Percentiles rank a stretch among this genome's conserved stretches.
These are phyloP conservation scores for Penicillium sp. DNA, from an alignment of 2,329 filamentous ascomycete genomes.

Conservation along the genomic window DNA sequence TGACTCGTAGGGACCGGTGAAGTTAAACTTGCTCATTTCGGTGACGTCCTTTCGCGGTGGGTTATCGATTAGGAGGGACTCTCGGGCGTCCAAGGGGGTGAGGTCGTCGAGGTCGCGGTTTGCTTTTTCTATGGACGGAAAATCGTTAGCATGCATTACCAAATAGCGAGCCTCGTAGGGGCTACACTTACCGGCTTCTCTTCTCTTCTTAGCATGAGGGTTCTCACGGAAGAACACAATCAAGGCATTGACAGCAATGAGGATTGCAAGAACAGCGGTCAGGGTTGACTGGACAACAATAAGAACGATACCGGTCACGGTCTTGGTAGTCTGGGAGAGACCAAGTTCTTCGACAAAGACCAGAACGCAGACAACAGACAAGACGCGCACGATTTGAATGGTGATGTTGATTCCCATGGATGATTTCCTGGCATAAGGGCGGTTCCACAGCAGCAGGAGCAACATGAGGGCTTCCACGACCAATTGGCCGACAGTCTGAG, in stretches of 20 bases:
- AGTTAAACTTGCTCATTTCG: slow-evolving; percentile 44
- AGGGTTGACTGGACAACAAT: slow-evolving; percentile 86
- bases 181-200: slow-evolving; percentile 74
- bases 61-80: slow-evolving; percentile 65
- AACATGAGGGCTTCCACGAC: slow-evolving; percentile 79
- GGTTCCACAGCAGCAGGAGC: slow-evolving; percentile 72
- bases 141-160: slow-evolving; percentile 9
- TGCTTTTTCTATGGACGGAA: slow-evolving; percentile 61
- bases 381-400: slow-evolving; percentile 82
- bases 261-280: slow-evolving; percentile 76
- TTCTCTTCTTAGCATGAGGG: slow-evolving; percentile 81
- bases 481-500: slow-evolving; percentile 76
- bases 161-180: not conserved
- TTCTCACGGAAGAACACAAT: slow-evolving; percentile 81
- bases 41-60: slow-evolving; percentile 37
- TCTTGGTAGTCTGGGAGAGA: slow-evolving; percentile 87
- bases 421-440: slow-evolving; percentile 82
- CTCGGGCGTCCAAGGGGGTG: slow-evolving; percentile 77
- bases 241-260: slow-evolving; percentile 86
- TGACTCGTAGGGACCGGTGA: slow-evolving; percentile 40
- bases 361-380: slow-evolving; percentile 84
- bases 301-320: slow-evolving; percentile 85
- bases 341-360: slow-evolving; percentile 92
- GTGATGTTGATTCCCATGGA: slow-evolving; percentile 90
- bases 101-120: slow-evolving; percentile 75